These are phyloP conservation scores for Fusarium sp. DNA, from an alignment of 2,329 filamentous ascomycete species.

Conservation along the genomic window DNA sequence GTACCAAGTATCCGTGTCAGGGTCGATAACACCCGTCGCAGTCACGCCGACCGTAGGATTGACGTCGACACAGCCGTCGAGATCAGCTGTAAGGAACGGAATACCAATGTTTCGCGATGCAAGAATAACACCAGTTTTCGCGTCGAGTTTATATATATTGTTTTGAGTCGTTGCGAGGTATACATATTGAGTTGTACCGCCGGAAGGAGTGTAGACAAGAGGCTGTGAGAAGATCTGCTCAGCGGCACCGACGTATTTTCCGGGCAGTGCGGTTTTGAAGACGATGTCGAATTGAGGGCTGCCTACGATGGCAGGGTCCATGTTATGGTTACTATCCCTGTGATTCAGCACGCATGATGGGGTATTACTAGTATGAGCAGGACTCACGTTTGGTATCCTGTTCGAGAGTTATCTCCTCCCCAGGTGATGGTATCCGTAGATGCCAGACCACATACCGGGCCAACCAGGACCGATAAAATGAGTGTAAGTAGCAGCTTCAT, in stretches of 20 bases:
- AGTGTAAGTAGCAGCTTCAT: conserved; percentile 45
- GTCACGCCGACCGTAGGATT: conserved; percentile 59
- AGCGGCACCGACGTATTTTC: conserved; percentile 59
- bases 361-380: fast-evolving
- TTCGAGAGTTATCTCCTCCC: conserved; percentile 66
- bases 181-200: conserved; percentile 61
- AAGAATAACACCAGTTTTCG: conserved; percentile 64
- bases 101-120: conserved; percentile 58
- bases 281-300: conserved; percentile 66
- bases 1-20: conserved; percentile 57
- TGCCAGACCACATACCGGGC: conserved; percentile 51
- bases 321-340: conserved; percentile 64
- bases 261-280: conserved; percentile 63
- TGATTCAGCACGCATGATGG: neutral
- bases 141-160: conserved; percentile 67
- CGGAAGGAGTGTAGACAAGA: conserved; percentile 60
- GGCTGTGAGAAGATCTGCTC: conserved; percentile 67
- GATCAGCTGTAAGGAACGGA: conserved; percentile 61
- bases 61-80: conserved; percentile 61
- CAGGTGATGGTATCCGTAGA: conserved; percentile 69
- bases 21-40: conserved; percentile 59
- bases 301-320: conserved; percentile 68
- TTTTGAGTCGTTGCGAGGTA: conserved; percentile 68
- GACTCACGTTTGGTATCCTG: conserved; percentile 65
- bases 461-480: conserved; percentile 48